Percentiles rank a stretch among this genome's conserved stretches.
Conservation (phyloP, 352 stramenopile genomes). For the Pythium biforme region DNA sequence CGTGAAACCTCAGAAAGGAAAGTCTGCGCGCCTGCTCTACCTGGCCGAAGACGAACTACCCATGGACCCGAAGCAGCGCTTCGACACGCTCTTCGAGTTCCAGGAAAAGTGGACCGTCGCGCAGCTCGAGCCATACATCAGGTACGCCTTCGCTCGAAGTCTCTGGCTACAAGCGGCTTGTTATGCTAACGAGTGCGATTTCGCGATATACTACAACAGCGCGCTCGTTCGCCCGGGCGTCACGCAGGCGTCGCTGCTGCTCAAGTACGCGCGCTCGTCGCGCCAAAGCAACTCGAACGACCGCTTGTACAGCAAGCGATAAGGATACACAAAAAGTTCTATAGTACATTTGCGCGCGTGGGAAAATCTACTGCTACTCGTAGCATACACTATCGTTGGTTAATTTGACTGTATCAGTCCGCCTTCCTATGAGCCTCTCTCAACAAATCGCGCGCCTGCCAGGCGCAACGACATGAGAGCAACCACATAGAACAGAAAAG, state of each 20-base stretch:
- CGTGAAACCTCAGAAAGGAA: conserved; percentile 42
- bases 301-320: conserved; percentile 75
- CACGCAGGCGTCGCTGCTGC: conserved; percentile 73
- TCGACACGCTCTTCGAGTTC: conserved; percentile 71
- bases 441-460: conserved; percentile 1
- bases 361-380: background rate
- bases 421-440: conserved; percentile 9
- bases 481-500: background rate
- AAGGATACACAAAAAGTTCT: conserved; percentile 4
- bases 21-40: conserved; percentile 52
- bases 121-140: conserved; percentile 81
- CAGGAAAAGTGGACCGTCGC: conserved; percentile 84
- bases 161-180: background rate
- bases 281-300: conserved; percentile 72
- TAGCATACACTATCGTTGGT: background rate
- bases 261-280: conserved; percentile 79
- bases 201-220: conserved; percentile 36
- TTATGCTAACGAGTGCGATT: too few species aligned
- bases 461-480: background rate
- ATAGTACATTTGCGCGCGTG: too few species aligned
- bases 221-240: conserved; percentile 58
- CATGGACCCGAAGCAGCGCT: conserved; percentile 71
- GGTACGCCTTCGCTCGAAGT: conserved; percentile 43
- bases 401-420: conserved; percentile 13
- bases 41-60: conserved; percentile 66